Percentiles rank a stretch among this genome's conserved stretches.
Conservation (phyloP, 1,284 basidiomycete genomes). For the Ustilago hordei region DNA sequence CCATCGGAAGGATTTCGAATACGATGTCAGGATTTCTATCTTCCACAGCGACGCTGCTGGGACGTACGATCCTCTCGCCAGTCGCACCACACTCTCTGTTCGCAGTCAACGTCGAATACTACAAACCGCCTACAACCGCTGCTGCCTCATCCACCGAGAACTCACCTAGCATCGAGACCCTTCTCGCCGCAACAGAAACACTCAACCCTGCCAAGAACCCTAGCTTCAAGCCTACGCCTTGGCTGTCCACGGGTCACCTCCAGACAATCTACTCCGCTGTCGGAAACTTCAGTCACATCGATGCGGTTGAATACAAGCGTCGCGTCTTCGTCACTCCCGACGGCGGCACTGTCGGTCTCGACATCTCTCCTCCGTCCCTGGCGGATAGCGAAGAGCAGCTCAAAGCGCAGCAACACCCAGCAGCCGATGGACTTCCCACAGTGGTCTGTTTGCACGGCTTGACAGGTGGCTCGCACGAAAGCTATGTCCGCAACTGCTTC, state of each 20-base stretch:
- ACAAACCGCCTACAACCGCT: conserved; percentile 19
- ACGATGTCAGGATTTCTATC: conserved; percentile 41
- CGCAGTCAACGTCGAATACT: conserved; percentile 51
- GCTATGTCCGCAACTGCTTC: conserved; percentile 65
- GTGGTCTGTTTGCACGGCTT: conserved; percentile 67
- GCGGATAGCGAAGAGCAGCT: conserved; percentile 41
- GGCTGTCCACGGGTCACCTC: conserved; percentile 62
- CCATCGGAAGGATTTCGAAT: not conserved
- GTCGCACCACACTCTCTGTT: conserved; percentile 47
- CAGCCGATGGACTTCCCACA: conserved; percentile 49
- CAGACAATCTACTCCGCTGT: conserved; percentile 66
- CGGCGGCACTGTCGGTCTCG: conserved; percentile 63
- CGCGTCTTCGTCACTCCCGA: conserved; percentile 64
- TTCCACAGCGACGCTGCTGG: conserved; percentile 40
- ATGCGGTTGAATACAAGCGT: conserved; percentile 62
- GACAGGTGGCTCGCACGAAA: conserved; percentile 66
- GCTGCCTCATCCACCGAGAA: not conserved
- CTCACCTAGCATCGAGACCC: conserved; percentile 30
- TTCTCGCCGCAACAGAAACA: conserved; percentile 37
- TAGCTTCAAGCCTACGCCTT: conserved; percentile 43
- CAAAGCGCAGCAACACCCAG: conserved; percentile 13
- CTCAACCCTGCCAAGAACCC: conserved; percentile 39
- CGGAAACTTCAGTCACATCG: conserved; percentile 53
- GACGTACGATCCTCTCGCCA: conserved; percentile 39
- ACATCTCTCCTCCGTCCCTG: conserved; percentile 56